Base-by-base conservation (phyloP, 345 rosid genomes). In the Turnera subulata region DNA sequence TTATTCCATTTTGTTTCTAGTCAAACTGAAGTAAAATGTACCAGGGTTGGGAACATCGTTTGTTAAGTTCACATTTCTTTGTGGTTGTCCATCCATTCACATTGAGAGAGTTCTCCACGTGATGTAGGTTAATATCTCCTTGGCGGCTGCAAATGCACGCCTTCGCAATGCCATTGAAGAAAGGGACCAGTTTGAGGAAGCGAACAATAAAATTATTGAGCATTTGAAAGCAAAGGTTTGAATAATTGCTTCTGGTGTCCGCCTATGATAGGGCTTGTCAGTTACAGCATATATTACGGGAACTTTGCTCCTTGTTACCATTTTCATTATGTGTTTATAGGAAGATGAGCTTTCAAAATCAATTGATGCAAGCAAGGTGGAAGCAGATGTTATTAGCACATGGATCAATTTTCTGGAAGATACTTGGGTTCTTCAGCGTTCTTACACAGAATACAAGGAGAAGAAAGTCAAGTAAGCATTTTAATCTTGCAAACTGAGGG, bases 361-460 rank as follows among this genome's bases (percentile, higher is more conserved):
- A 32, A 64, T 92, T 69, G 60, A 82, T 54, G 77, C 96, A 23
- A 80, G 86, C 76, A 78, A 68, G 78, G 75, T 76, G 63, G 99
- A 93, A 74, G 85, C 88, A 48, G 76, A 82, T 58, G 88, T 93
- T 75, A 78, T 93, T 22, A 69, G 68, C 62, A 86, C 97, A 2
- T 93, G 99, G 99, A 76, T 84, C 65, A 89, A 87, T 59, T 93
- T 93, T 70, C 80, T 93, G 67, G 93, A 89, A 72, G 99, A 93
- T 72, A 71, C 97, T 22, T 89, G 96, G 98, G 80, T 79, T 69
- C 90, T 83, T 62, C 98, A 71, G 53, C 63, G 84, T 55, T 67
- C 89, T 0, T 74, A 86, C 63, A 62, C 70, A 19, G 96, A 89
- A 74, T 66, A 53, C 11, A 89, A 78, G 77, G 89, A 92, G 70